Conservation (phyloP, 257 asterid genomes). For the Solanum commersonii region DNA sequence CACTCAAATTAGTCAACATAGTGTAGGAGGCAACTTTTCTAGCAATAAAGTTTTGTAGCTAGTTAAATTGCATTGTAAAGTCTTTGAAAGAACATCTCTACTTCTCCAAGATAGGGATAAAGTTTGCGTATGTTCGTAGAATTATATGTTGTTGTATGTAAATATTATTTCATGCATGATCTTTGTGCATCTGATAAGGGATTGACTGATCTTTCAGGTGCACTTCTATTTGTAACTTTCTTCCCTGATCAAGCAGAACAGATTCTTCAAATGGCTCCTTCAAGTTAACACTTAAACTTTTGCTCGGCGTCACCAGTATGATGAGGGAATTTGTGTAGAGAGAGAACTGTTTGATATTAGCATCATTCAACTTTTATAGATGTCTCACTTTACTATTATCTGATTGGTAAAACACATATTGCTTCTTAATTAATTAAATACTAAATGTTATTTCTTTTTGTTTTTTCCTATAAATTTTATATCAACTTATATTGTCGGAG, state of each 20-base stretch:
- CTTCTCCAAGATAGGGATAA: neutral
- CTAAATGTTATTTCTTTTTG: neutral
- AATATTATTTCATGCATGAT: neutral
- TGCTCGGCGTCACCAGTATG: neutral
- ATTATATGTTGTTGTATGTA: neutral
- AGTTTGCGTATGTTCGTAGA: neutral
- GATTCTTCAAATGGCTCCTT: constrained; percentile 14
- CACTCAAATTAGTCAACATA: neutral
- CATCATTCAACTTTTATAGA: neutral
- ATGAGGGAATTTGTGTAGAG: neutral
- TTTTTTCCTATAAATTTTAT: no score
- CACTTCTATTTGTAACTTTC: constrained; percentile 66
- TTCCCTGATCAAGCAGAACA: constrained; percentile 90
- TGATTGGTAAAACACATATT: neutral
- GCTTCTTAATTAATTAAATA: neutral
- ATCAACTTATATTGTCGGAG: no score
- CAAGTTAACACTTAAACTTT: constrained; percentile 26
- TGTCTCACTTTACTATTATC: neutral
- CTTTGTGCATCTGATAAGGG: neutral
- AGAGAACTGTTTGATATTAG: neutral
- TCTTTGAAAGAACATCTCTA: neutral
- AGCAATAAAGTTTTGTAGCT: neutral
- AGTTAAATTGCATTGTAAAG: neutral
- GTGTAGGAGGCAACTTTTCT: neutral
- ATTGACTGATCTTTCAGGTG: constrained; percentile 40